Evolutionary conservation across 2,329 filamentous ascomycete species (phyloP).

Genomic region (Cercospora beticola): DNA sequence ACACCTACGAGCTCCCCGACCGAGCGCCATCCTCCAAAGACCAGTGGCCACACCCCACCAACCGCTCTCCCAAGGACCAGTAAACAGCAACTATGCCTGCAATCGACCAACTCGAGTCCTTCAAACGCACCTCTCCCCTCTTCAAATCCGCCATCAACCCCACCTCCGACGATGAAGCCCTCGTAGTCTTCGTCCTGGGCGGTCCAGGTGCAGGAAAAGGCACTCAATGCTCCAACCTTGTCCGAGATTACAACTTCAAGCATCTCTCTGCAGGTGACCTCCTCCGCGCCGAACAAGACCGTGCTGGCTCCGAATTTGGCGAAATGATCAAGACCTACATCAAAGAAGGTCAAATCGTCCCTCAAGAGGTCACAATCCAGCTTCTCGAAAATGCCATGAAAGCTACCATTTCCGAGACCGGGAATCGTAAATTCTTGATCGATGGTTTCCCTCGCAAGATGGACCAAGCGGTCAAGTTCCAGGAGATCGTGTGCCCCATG

Average conservation of each 20-base stretch:
- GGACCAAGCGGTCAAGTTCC: slow-evolving; percentile 93
- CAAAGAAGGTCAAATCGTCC: slow-evolving; percentile 90
- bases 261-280: slow-evolving; percentile 94
- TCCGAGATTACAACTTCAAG: slow-evolving; percentile 82
- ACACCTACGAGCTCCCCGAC: slow-evolving; percentile 33
- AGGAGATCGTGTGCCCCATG: slow-evolving; percentile 80
- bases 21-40: slow-evolving; percentile 31
- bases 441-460: slow-evolving; percentile 93
- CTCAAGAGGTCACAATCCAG: slow-evolving; percentile 97
- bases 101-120: slow-evolving; percentile 59
- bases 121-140: slow-evolving; percentile 65
- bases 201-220: slow-evolving; percentile 95
- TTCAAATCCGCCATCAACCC: slow-evolving; percentile 60
- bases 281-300: slow-evolving; percentile 87
- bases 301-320: slow-evolving; percentile 82
- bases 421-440: slow-evolving; percentile 70
- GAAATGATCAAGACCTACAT: slow-evolving; percentile 92
- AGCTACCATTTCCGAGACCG: slow-evolving; percentile 58
- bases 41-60: slow-evolving; percentile 33
- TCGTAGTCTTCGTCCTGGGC: slow-evolving; percentile 95
- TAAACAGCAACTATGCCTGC: slow-evolving; percentile 51
- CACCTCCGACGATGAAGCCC: slow-evolving; percentile 59
- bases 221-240: slow-evolving; percentile 88
- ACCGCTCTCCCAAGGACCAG: slow-evolving; percentile 33
- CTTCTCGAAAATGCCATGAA: slow-evolving; percentile 92